Conservation (phyloP, 1,284 basidiomycete species). For the Ganoderma boninense region DNA sequence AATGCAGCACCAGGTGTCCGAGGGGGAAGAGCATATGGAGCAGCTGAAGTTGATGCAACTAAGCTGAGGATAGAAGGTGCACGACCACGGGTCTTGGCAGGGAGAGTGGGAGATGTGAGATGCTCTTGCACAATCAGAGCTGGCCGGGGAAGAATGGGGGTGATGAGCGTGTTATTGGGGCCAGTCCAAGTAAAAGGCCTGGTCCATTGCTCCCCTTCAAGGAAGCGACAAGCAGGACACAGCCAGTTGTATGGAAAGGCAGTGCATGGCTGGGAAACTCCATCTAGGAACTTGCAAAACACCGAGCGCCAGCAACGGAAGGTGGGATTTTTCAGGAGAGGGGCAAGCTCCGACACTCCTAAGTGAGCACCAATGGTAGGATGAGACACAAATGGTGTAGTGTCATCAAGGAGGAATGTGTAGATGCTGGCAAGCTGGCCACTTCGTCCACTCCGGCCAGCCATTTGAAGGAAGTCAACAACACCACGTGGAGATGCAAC, state of each 20-base stretch:
- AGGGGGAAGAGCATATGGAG: no score
- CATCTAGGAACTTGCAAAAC: conserved; percentile 12
- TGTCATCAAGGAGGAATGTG: conserved; percentile 4
- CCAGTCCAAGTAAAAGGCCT: not conserved
- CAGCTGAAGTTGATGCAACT: no score
- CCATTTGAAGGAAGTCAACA: conserved; percentile 19
- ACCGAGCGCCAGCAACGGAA: conserved; percentile 12
- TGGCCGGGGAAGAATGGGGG: not conserved
- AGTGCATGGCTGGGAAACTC: not conserved
- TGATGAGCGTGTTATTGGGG: not conserved
- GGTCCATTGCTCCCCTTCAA: not conserved
- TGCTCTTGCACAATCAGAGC: not conserved
- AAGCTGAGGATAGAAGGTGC: not conserved
- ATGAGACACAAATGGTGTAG: not conserved
- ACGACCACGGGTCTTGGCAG: not conserved
- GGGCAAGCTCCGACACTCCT: not conserved
- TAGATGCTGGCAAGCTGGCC: not conserved
- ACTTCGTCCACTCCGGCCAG: conserved; percentile 17
- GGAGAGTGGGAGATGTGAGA: not conserved
- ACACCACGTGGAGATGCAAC: conserved; percentile 18
- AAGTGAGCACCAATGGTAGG: not conserved
- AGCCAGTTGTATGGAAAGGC: conserved; percentile 5
- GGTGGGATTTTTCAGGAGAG: not conserved
- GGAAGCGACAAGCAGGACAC: not conserved
- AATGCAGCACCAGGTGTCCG: no score